Evolutionary conservation across 306 rosid genomes (phyloP), one percentile per base, ranked within the genome.

Genomic region (Vicia faba): DNA sequence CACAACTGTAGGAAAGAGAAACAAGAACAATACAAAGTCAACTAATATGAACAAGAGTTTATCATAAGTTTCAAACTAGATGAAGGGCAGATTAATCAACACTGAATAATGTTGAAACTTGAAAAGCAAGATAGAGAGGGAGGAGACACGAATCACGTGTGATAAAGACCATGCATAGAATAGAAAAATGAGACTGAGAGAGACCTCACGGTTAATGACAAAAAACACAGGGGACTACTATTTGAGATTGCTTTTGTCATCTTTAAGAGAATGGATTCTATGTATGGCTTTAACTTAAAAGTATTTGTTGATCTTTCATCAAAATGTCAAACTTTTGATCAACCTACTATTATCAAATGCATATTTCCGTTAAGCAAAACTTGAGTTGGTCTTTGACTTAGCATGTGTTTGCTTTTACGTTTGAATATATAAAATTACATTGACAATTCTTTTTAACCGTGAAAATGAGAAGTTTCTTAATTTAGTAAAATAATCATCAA

Each of bases 81-180:
- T 15, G 48, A 49, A 25, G 8, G 4, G 15, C 7, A 23, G 60
- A 53, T 25, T 53, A 53, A 25, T 23, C 15, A 25, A 26, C 16
- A 11, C 26, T 12, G 16, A n/a, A 49, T 49, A 51, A 19, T 51
- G 58, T 51, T 51, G 14, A 51, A 51, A 51, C n/a, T 20, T 19
- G 29, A 19, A 19, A 51, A 20, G 23, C 23, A 29, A 3, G 14
- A 2, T 7, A 11, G 3, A 31, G 35, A n/a, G 4, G 13, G 15
- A 57, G 63, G 41, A 57, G 63, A 57, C 41, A 57, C 3, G 12
- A 28, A 6, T n/a, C 20, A 14, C 23, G 8, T 7, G 40, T 57
- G 63, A 57, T n/a, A 57, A 57, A 7, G 63, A 57, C 63, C 1
- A 14, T 57, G 41, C 41, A 31, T 29, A 29, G 40, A 28, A 57